phyloP scores from a whole-genome alignment of 352 stramenopile species.

The Phytopythium kandeliae region DNA sequence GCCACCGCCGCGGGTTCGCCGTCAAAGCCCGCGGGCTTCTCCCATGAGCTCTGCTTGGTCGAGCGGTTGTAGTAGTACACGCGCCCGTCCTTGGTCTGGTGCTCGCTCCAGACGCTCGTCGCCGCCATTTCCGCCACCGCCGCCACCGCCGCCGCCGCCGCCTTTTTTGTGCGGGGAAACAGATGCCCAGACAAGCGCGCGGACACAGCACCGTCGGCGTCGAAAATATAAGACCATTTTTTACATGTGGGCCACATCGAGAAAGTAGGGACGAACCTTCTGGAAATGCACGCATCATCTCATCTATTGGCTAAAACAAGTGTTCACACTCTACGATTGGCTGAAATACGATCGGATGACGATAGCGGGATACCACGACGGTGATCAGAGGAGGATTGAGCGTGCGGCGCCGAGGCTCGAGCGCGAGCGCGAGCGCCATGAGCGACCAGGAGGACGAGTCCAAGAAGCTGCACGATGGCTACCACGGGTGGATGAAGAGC shows the following conservation, averaged over 20 bases:
- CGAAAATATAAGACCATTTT: neutral
- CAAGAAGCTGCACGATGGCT: constrained; percentile 74
- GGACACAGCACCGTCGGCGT: neutral
- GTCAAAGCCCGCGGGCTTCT: constrained; percentile 77
- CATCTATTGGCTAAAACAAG: neutral
- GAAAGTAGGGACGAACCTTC: too few species aligned
- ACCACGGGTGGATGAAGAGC: constrained; percentile 87
- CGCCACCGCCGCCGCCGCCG: neutral
- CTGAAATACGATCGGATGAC: neutral
- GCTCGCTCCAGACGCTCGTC: constrained; percentile 70
- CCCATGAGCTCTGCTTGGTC: constrained; percentile 86
- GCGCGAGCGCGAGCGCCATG: neutral
- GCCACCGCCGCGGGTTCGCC: constrained; percentile 21
- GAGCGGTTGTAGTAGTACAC: constrained; percentile 87
- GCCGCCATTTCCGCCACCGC: constrained; percentile 5
- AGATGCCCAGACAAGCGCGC: too few species aligned
- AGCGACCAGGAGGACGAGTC: constrained; percentile 31
- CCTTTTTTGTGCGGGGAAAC: constrained; percentile 1
- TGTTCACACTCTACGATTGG: neutral
- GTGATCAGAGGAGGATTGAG: neutral
- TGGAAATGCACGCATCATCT: neutral
- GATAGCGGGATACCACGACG: neutral
- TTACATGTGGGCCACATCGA: too few species aligned
- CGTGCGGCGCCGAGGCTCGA: neutral
- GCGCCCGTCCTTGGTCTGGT: constrained; percentile 81